Evolutionary conservation across 805 yeast species (phyloP).

Genomic region (Torulaspora quercuum): DNA sequence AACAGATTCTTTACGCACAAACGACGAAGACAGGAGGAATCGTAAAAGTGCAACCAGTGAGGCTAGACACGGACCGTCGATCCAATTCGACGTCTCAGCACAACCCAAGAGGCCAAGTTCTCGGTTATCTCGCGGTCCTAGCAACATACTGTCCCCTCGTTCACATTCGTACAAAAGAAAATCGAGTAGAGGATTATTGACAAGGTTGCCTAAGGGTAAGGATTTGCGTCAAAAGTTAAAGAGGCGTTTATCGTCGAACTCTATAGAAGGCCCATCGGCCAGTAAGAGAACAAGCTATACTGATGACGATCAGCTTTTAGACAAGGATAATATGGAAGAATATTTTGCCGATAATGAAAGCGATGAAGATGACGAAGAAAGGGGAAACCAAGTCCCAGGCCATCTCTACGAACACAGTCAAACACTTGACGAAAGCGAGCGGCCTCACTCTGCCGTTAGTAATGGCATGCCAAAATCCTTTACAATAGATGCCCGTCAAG

Average conservation of each 20-base stretch:
- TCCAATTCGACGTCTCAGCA: slow-evolving; percentile 30
- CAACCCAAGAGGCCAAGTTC: slow-evolving; percentile 23
- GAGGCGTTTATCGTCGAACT: slow-evolving; percentile 21
- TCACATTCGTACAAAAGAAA: not conserved
- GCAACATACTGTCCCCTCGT: not conserved
- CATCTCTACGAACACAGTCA: not conserved
- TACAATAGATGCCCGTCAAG: slow-evolving; percentile 43
- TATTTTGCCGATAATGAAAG: slow-evolving; percentile 30
- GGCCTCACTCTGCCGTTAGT: slow-evolving; percentile 31
- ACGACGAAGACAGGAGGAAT: too few relatives aligned
- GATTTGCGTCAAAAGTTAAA: slow-evolving; percentile 20
- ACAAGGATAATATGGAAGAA: slow-evolving; percentile 20
- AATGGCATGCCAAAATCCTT: slow-evolving; percentile 45
- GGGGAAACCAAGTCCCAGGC: not conserved
- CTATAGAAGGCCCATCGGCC: slow-evolving; percentile 16
- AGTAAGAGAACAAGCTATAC: slow-evolving; percentile 1
- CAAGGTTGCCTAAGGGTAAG: slow-evolving; percentile 22
- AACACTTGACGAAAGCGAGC: not conserved
- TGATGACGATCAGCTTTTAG: slow-evolving; percentile 6
- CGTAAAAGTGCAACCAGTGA: too few relatives aligned
- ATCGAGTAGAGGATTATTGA: slow-evolving; percentile 13
- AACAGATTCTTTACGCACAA: too few relatives aligned
- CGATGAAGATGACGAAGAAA: slow-evolving; percentile 27
- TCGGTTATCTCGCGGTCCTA: slow-evolving; percentile 4
- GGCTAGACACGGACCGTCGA: slow-evolving; percentile 22